Evolutionary conservation across 1,284 basidiomycete species (phyloP).

Genomic region (Pseudozyma sp.): DNA sequence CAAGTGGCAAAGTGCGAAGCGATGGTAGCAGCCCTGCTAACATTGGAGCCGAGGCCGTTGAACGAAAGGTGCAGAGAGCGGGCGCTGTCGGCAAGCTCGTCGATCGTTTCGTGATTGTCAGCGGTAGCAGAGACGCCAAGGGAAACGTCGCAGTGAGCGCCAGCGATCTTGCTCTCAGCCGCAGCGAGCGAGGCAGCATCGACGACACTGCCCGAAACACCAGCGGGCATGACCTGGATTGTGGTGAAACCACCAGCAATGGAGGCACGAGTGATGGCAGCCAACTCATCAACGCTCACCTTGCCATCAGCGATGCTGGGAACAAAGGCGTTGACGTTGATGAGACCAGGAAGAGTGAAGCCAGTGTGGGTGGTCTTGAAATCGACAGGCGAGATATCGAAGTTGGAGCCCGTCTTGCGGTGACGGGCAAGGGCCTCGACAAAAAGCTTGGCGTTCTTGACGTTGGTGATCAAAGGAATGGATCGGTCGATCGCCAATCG

Average conservation of each 20-base stretch:
- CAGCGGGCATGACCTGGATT: constrained; percentile 57
- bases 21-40: constrained; percentile 71
- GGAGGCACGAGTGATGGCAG: constrained; percentile 60
- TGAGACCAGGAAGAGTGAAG: constrained; percentile 89
- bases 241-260: constrained; percentile 65
- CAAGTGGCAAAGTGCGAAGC: constrained; percentile 90
- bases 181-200: constrained; percentile 53
- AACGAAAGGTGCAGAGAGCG: constrained; percentile 64
- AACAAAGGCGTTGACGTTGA: constrained; percentile 90
- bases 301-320: constrained; percentile 75
- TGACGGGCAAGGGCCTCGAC: constrained; percentile 87
- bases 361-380: constrained; percentile 91
- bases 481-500: constrained; percentile 99
- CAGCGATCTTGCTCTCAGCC: constrained; percentile 62
- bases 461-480: constrained; percentile 95
- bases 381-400: constrained; percentile 91
- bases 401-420: constrained; percentile 75
- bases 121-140: constrained; percentile 62
- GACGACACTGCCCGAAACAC: constrained; percentile 41
- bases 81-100: constrained; percentile 56
- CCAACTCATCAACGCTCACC: constrained; percentile 76
- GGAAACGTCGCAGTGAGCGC: constrained; percentile 63
- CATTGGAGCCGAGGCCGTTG: constrained; percentile 52
- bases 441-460: constrained; percentile 98
- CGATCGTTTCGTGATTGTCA: constrained; percentile 49